A percentile compares a stretch with the other conserved stretches of the same genome.
These are phyloP conservation scores for Lathyrus oleraceus DNA, from an alignment of 306 rosid species.

Conservation along the genomic window DNA sequence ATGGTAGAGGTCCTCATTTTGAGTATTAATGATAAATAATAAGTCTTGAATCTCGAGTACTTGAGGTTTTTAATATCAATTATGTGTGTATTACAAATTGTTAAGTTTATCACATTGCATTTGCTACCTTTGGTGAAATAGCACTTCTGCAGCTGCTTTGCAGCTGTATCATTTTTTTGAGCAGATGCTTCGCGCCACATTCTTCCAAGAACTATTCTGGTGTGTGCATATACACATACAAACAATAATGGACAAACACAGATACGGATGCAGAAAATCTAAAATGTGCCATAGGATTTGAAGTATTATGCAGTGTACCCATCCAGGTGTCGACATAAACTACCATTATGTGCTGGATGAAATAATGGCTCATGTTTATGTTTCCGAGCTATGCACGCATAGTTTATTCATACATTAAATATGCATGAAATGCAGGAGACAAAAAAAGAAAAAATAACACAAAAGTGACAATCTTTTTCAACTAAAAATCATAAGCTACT, in stretches of 20 bases:
- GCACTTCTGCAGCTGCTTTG: neutral
- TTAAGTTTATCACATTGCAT: neutral
- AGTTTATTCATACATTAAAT: neutral
- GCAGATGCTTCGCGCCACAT: neutral
- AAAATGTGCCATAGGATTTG: neutral
- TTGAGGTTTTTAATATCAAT: neutral
- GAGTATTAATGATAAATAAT: neutral
- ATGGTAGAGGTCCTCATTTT: neutral
- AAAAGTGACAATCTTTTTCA: conserved; percentile 17
- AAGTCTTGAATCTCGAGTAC: neutral
- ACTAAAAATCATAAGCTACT: conserved; percentile 2
- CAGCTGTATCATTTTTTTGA: neutral
- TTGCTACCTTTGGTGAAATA: neutral
- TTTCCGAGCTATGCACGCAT: conserved; percentile 2
- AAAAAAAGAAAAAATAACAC: neutral
- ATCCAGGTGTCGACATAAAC: neutral
- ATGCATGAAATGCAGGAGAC: neutral
- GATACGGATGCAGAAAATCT: conserved; percentile 4
- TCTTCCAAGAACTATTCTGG: neutral
- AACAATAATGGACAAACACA: neutral
- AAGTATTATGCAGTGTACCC: neutral
- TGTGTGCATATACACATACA: conserved; percentile 7
- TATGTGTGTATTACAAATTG: neutral
- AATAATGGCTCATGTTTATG: neutral
- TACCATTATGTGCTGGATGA: neutral